Evolutionary conservation across 1,139 yeast species (phyloP).

Genomic region (Pichia sp.): DNA sequence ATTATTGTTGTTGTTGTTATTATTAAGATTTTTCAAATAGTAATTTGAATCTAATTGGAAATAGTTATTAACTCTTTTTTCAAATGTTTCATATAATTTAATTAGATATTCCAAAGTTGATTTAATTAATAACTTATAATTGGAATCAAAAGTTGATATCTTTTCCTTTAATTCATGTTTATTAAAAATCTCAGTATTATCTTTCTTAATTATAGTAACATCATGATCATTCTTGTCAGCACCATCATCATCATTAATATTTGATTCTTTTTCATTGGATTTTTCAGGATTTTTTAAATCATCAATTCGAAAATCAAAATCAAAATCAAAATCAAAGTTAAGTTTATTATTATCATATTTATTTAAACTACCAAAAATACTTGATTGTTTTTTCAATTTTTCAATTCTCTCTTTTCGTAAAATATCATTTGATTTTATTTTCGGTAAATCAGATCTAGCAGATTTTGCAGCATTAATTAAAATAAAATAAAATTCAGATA

Average conservation of each 20-base stretch:
- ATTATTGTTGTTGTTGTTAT: background rate
- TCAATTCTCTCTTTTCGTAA: constrained; percentile 6
- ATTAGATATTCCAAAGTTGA: constrained; percentile 6
- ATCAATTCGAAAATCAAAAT: background rate
- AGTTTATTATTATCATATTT: constrained; percentile 2
- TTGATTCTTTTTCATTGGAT: background rate
- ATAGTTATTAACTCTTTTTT: constrained; percentile 9
- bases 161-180: constrained; percentile 1
- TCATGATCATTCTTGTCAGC: background rate
- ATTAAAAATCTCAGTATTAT: constrained; percentile 4
- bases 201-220: constrained; percentile 9
- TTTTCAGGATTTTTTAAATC: no score
- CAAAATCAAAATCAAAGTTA: constrained; percentile 8
- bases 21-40: background rate
- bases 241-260: background rate
- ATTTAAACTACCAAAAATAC: constrained; percentile 17
- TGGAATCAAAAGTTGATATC: constrained; percentile 2
- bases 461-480: constrained; percentile 42
- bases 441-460: constrained; percentile 30
- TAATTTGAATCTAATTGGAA: no score
- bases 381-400: constrained; percentile 10
- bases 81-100: constrained; percentile 14
- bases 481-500: constrained; percentile 53
- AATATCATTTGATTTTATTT: constrained; percentile 25
- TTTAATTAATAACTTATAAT: constrained; percentile 1